phyloP scores from a whole-genome alignment of 140 eudicot species.

The Oenanthe javanica region DNA sequence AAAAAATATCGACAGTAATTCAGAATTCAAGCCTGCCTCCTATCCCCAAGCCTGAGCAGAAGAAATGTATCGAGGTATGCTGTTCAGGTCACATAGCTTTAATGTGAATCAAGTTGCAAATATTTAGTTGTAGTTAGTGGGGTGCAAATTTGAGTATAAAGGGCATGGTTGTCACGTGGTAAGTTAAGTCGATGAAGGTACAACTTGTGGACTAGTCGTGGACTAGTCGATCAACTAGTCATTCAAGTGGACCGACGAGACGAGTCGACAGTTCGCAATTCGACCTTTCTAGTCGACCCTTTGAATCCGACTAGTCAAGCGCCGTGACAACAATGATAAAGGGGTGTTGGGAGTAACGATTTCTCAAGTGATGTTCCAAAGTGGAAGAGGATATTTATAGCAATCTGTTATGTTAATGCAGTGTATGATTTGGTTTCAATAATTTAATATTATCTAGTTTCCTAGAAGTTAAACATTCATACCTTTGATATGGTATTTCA shows the following conservation, averaged over 20 bases:
- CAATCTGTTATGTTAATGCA: background rate
- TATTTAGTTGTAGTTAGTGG: background rate
- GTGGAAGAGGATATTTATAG: background rate
- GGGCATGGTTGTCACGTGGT: background rate
- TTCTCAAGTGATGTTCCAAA: background rate
- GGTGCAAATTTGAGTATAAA: background rate
- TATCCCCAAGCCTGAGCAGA: background rate
- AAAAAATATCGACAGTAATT: background rate
- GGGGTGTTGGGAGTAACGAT: background rate
- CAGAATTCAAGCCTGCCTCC: background rate
- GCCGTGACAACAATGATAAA: background rate
- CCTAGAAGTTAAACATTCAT: background rate
- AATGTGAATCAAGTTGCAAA: background rate
- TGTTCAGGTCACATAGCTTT: background rate
- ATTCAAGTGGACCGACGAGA: background rate
- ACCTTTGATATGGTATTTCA: background rate
- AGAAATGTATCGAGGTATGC: background rate
- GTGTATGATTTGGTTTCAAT: background rate
- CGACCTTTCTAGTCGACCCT: background rate
- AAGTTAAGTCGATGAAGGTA: too few relatives aligned
- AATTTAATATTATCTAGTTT: background rate
- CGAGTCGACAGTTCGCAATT: background rate
- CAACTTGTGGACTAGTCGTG: too few relatives aligned
- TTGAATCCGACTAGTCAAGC: background rate
- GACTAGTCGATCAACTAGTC: too few relatives aligned